phyloP scores from a whole-genome alignment of 2,329 filamentous ascomycete species.

The Ophiostoma australiae region DNA sequence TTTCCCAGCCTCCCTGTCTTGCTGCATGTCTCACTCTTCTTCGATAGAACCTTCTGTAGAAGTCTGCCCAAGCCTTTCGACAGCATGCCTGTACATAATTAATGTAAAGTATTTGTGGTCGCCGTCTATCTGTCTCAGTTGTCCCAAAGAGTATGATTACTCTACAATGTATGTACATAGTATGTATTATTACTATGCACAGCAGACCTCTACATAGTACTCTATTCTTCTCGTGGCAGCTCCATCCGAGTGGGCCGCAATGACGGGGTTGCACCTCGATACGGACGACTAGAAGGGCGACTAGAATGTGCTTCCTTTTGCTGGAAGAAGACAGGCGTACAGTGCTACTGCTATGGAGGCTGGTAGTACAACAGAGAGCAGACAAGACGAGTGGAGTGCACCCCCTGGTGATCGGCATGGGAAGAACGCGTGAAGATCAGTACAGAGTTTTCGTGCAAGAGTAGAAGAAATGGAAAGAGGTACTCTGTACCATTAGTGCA shows the following conservation, averaged over 20 bases:
- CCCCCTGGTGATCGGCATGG: background rate
- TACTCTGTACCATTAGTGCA: background rate
- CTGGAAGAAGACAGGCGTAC: no score
- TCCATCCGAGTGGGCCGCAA: slow-evolving; percentile 2
- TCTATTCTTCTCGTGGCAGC: background rate
- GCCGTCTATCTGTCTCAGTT: slow-evolving; percentile 6
- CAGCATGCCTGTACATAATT: background rate
- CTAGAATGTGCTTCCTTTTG: slow-evolving; percentile 4
- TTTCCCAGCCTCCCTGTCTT: slow-evolving; percentile 1
- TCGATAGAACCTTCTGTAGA: background rate
- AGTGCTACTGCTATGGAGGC: no score
- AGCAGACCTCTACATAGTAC: background rate
- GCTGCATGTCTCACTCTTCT: background rate
- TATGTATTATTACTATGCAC: no score
- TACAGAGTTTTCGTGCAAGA: background rate
- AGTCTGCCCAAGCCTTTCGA: background rate
- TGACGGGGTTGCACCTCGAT: slow-evolving; percentile 13
- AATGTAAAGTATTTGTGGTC: background rate
- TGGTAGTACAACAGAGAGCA: no score
- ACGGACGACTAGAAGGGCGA: slow-evolving; percentile 11
- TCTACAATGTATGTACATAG: no score
- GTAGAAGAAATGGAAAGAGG: background rate
- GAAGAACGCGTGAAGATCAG: slow-evolving; percentile 3
- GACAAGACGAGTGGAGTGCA: background rate
- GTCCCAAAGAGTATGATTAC: background rate